phyloP scores from a whole-genome alignment of 495 filamentous ascomycete genomes.

The Trichoderma parareesei region DNA sequence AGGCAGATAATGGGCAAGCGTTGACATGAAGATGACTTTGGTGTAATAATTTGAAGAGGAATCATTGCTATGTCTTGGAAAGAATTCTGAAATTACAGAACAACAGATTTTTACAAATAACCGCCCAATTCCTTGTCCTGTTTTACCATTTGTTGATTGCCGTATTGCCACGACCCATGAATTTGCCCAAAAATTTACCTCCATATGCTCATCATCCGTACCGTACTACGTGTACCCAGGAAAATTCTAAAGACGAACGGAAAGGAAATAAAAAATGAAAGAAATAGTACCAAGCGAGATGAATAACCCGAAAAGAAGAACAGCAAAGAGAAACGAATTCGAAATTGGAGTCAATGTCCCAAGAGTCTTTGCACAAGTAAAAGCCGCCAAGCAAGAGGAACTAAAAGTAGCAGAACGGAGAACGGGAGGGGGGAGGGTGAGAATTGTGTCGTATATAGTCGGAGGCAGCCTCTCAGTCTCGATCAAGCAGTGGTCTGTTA shows the following conservation, averaged over 20 bases:
- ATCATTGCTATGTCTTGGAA: neutral
- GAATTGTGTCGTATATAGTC: neutral
- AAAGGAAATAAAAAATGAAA: neutral
- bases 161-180: neutral
- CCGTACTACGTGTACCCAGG: neutral
- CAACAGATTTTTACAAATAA: neutral
- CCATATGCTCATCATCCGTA: neutral
- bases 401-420: neutral
- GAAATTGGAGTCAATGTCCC: too few species aligned
- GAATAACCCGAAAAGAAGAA: neutral
- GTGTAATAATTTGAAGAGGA: too few species aligned
- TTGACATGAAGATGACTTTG: too few species aligned
- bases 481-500: slow-evolving; percentile 31
- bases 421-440: neutral
- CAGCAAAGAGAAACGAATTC: neutral
- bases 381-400: too few species aligned
- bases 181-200: neutral
- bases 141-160: neutral
- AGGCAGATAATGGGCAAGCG: too few species aligned
- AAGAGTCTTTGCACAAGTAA: too few species aligned
- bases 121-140: neutral
- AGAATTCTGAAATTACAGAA: neutral
- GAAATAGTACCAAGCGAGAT: neutral
- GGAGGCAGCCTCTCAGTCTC: slow-evolving; percentile 18
- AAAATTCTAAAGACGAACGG: neutral